A percentile compares a stretch with the other conserved stretches of the same genome.
phyloP scores from a whole-genome alignment of 1,139 yeast species.

The Arxiozyma bovina region DNA sequence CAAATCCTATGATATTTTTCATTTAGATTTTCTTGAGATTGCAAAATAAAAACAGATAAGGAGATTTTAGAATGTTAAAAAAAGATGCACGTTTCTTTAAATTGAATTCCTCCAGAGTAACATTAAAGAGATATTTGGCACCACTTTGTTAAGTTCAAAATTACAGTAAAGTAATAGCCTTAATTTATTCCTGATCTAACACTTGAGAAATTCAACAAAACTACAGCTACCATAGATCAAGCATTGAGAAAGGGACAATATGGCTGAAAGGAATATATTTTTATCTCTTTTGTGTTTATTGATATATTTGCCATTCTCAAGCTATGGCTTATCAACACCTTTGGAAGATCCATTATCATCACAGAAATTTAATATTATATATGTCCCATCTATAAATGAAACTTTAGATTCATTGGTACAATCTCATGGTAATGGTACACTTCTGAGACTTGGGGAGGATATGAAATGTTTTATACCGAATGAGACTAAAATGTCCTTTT shows the following conservation, averaged over 20 bases:
- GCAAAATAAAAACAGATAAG: neutral
- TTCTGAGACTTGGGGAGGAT: slow-evolving; percentile 15
- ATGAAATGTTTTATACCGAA: slow-evolving; percentile 21
- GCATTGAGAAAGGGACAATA: neutral
- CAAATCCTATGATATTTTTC: neutral
- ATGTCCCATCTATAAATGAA: slow-evolving; percentile 11
- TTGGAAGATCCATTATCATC: slow-evolving; percentile 18
- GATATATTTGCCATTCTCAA: neutral
- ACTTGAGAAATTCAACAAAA: neutral
- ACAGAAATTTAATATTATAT: slow-evolving; percentile 19
- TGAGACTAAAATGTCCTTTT: slow-evolving; percentile 1
- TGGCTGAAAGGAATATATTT: neutral
- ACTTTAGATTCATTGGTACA: slow-evolving; percentile 4
- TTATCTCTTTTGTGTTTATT: neutral
- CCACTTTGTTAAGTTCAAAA: neutral
- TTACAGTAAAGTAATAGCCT: neutral
- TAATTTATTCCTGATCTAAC: neutral
- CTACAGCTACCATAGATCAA: neutral
- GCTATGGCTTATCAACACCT: slow-evolving; percentile 12
- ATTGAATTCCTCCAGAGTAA: too few species aligned
- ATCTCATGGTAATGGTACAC: slow-evolving; percentile 13
- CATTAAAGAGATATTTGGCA: neutral
- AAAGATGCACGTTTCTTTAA: too few species aligned
- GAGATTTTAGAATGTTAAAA: neutral
- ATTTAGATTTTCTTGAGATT: too few species aligned